These are phyloP conservation scores for Alternaria longipes DNA, from an alignment of 2,329 filamentous ascomycete species.

Conservation along the genomic window DNA sequence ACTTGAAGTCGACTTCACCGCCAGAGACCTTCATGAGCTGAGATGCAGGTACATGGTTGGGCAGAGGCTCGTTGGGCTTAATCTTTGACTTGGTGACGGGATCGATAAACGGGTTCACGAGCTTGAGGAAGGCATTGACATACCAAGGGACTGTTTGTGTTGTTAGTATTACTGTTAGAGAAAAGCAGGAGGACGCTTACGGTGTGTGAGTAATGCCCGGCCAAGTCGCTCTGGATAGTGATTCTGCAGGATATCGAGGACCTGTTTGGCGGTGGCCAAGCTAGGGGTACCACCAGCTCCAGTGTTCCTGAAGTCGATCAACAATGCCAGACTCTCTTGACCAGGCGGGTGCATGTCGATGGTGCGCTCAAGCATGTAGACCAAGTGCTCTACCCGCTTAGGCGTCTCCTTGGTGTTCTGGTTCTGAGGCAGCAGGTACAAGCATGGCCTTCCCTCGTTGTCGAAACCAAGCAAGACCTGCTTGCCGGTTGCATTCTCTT, in stretches of 20 bases:
- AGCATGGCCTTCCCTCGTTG: slow-evolving; percentile 82
- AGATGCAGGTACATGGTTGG: slow-evolving; percentile 78
- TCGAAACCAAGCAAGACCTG: slow-evolving; percentile 91
- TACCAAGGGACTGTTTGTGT: slow-evolving; percentile 78
- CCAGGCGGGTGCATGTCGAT: slow-evolving; percentile 87
- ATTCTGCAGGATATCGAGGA: slow-evolving; percentile 90
- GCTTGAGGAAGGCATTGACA: slow-evolving; percentile 92
- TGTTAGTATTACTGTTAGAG: slow-evolving; percentile 9
- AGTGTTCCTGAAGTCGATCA: slow-evolving; percentile 90
- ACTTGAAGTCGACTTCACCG: slow-evolving; percentile 87
- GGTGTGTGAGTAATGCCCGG: slow-evolving; percentile 86
- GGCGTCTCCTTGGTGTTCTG: slow-evolving; percentile 92
- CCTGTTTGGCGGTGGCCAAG: slow-evolving; percentile 79
- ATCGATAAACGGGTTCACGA: slow-evolving; percentile 96
- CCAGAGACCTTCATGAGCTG: slow-evolving; percentile 84
- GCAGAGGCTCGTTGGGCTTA: slow-evolving; percentile 95
- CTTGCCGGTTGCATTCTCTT: slow-evolving; percentile 97
- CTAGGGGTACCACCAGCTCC: slow-evolving; percentile 79
- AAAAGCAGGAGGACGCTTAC: slow-evolving; percentile 59
- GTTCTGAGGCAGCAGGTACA: slow-evolving; percentile 86
- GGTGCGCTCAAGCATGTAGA: slow-evolving; percentile 93
- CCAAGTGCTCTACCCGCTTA: slow-evolving; percentile 89
- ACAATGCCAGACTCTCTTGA: slow-evolving; percentile 84
- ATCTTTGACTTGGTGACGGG: slow-evolving; percentile 92
- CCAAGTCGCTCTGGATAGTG: slow-evolving; percentile 95